Conservation (phyloP, 1,139 yeast genomes). For the Kurtzmaniella quercitrusa region DNA sequence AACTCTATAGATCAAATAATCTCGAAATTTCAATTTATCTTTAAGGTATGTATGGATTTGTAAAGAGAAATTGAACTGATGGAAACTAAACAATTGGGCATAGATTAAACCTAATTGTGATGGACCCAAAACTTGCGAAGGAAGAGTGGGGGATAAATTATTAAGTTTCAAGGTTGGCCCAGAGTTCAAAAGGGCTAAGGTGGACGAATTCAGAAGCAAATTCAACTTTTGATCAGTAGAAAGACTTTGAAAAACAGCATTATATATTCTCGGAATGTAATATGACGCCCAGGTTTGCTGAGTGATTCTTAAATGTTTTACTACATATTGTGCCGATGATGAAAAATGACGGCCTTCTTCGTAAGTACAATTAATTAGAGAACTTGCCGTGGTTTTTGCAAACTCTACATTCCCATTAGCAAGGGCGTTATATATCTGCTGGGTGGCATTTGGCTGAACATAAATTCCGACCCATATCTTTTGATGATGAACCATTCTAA, state of each 20-base stretch:
- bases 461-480: conserved; percentile 53
- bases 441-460: conserved; percentile 43
- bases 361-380: conserved; percentile 33
- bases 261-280: conserved; percentile 22
- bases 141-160: conserved; percentile 20
- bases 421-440: conserved; percentile 28
- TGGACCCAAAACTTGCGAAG: conserved; percentile 27
- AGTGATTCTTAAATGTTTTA: conserved; percentile 32
- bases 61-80: conserved; percentile 25
- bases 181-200: conserved; percentile 17
- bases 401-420: conserved; percentile 17
- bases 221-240: conserved; percentile 11
- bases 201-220: conserved; percentile 13
- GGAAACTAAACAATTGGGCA: conserved; percentile 30
- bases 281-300: conserved; percentile 20
- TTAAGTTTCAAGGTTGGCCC: conserved; percentile 18
- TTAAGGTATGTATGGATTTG: conserved; percentile 22
- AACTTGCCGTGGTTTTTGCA: conserved; percentile 11
- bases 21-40: conserved; percentile 32
- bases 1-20: conserved; percentile 47
- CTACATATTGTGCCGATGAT: conserved; percentile 35
- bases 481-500: conserved; percentile 41
- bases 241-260: conserved; percentile 16
- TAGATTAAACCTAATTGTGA: conserved; percentile 31
- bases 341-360: conserved; percentile 54